These are phyloP conservation scores for Dichotomocladium elegans DNA, from an alignment of 371 early-diverging fungal species.

Conservation along the genomic window DNA sequence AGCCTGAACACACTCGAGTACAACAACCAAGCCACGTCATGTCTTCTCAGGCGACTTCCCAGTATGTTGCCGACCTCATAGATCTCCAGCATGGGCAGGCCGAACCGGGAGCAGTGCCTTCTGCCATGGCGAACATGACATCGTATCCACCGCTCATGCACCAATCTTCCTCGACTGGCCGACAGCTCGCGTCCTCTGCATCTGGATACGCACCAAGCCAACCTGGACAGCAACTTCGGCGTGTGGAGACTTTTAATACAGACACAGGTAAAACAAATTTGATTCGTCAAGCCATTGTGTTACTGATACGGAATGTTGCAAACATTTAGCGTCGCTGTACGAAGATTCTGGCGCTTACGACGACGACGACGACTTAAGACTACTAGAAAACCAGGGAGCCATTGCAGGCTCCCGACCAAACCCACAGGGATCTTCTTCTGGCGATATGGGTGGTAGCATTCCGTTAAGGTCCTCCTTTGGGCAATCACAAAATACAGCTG, in stretches of 20 bases:
- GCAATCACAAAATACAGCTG: neutral
- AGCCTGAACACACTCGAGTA: neutral
- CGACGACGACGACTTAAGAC: slow-evolving; percentile 46
- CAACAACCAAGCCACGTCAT: neutral
- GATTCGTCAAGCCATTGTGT: too few species aligned
- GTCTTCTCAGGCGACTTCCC: slow-evolving; percentile 6
- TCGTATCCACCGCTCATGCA: slow-evolving; percentile 12
- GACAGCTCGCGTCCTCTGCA: slow-evolving; percentile 1
- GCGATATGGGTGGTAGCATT: slow-evolving; percentile 10
- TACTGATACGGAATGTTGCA: too few species aligned
- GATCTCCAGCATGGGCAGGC: slow-evolving; percentile 16
- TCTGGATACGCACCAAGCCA: slow-evolving; percentile 1
- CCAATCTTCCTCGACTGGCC: slow-evolving; percentile 2
- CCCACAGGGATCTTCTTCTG: neutral
- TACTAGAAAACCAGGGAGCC: slow-evolving; percentile 33
- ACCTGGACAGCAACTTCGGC: slow-evolving; percentile 4
- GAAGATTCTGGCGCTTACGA: slow-evolving; percentile 36
- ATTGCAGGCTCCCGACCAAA: slow-evolving; percentile 33
- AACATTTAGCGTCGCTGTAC: slow-evolving; percentile 32
- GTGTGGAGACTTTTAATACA: slow-evolving; percentile 18
- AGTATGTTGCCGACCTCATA: slow-evolving; percentile 14
- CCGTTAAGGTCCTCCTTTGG: slow-evolving; percentile 10
- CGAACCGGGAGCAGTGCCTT: slow-evolving; percentile 1
- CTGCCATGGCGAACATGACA: neutral
- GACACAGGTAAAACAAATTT: slow-evolving; percentile 16